Base-by-base conservation (phyloP, 331 rosid species). In the Malus hybrid region DNA sequence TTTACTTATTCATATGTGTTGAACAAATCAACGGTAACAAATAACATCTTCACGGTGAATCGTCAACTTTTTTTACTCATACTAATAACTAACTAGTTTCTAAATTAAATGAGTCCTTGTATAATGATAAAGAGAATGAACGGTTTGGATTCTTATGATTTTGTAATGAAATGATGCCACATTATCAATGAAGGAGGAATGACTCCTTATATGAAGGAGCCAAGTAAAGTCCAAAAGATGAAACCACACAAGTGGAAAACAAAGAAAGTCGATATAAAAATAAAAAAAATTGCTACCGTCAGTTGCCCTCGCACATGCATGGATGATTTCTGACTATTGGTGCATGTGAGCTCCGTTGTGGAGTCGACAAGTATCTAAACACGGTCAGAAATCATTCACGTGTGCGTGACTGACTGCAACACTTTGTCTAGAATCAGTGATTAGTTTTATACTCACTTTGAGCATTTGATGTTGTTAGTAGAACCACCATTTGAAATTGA, bases 401-500 rank as follows among this genome's bases (percentile, higher is more conserved):
- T 2, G 10, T 28, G 34, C n/a, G 0, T 3, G 20, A 28, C 1
- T 0, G 39, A 62, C 18, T 16, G 10, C 5, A 14, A 9, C 12
- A 14, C 9, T 39, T 61, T 18, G 8, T 62, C 39, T 62, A 62
- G 34, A 28, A 62, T 28, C 36, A 62, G 12, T 13, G 39, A 7
- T 6, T 28, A 62, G 67, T 9, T 62, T 57, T 19, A 22, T 70
- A 76, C 97, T 79, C 83, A 93, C 98, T 87, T 94, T 80, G 95
- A 67, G 82, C 99, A 94, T 83, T 94, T 92, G 33, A 94, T 76
- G 1, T 14, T 90, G 88, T 92, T 94, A 80, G 82, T 80, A 33
- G 86, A 50, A 73, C 92, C 89, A 2, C 99, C 99, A 48, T 87
- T 94, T 8, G 97, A 84, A 80, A 94, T 77, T 29, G 99, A 94